Conservation (phyloP, 306 rosid genomes). For the Lablab purpureus region DNA sequence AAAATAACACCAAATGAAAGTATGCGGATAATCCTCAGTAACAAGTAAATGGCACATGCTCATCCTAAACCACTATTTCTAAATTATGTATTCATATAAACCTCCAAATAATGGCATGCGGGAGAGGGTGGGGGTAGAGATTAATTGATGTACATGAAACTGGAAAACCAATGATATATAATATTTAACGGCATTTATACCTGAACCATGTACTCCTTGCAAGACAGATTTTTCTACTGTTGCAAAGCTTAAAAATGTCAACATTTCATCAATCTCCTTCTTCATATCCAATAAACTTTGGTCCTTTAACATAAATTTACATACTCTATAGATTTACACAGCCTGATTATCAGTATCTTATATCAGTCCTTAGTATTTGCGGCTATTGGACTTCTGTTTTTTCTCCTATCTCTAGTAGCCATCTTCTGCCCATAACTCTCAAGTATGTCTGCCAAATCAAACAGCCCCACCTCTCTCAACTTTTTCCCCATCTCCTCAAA, state of each 20-base stretch:
- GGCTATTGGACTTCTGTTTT: slow-evolving; percentile 42
- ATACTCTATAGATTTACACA: not conserved
- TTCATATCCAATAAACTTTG: slow-evolving; percentile 21
- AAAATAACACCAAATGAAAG: not conserved
- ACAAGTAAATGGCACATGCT: slow-evolving; percentile 16
- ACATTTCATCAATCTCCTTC: slow-evolving; percentile 27
- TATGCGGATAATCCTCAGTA: slow-evolving; percentile 2
- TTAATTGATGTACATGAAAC: too few species aligned
- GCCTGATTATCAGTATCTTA: not conserved
- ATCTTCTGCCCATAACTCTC: slow-evolving; percentile 83
- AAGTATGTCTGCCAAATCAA: slow-evolving; percentile 90
- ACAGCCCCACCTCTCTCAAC: slow-evolving; percentile 75
- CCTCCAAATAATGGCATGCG: too few species aligned
- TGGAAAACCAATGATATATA: not conserved
- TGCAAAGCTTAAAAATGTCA: not conserved
- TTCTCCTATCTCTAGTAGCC: slow-evolving; percentile 80
- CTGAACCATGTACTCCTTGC: slow-evolving; percentile 26
- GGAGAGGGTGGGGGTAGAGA: too few species aligned
- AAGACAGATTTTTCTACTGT: slow-evolving; percentile 12
- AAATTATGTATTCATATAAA: not conserved
- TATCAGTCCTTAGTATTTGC: slow-evolving; percentile 16
- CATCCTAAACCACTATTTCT: slow-evolving; percentile 1
- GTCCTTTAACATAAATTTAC: slow-evolving; percentile 16
- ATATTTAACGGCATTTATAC: slow-evolving; percentile 5
- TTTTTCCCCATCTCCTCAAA: slow-evolving; percentile 80